Evolutionary conservation across 179 eudicot genomes (phyloP), one percentile per base, ranked within the genome.

Genomic region (Silene noctiflora): DNA sequence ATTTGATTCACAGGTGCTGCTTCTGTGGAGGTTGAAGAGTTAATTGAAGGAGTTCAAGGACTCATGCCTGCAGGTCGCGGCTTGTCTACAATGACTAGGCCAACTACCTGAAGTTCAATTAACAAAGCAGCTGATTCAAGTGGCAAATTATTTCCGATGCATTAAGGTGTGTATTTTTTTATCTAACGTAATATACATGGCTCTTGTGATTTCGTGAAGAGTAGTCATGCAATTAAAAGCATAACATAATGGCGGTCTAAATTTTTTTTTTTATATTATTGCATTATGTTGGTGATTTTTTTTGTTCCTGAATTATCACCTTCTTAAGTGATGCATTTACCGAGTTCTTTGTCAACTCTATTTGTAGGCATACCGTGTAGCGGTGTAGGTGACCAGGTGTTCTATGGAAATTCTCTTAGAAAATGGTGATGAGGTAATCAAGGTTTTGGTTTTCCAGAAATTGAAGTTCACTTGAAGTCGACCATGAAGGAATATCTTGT

Each of bases 81-180:
- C 62, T 83, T 89, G 76, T 91, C 97, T 42, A 89, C 96, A 14
- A 88, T 91, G 97, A 95, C 97, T 68, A 84, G 95, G 20, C 99
- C 99, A 62, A 95, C 99, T 19, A 89, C 95, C 42, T 93, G 83
- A 88, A 65, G 22, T 42, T 67, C 33, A 10, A 27, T 25, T 5
- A 24, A 39, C 33, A 70, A n/a, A 24, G 69, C 46, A 68, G 62
- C 51, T 76, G 73, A 71, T 75, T 75, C 31, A 55, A 65, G 53
- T 22, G 8, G 39, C 55, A 20, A 60, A 13, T 46, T 59, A 11
- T 65, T 42, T 56, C 25, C 25, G 65, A 48, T 70, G 25, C 62
- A 21, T 60, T 21, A 48, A 74, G 82, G 77, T 46, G 4, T 46
- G 53, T 46, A 11, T 46, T 46, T 44, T 13, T 13, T 44, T 13